A percentile compares a stretch with the other conserved stretches of the same genome.
These are phyloP conservation scores for Ophiostoma piceae DNA, from an alignment of 2,329 filamentous ascomycete species.

Conservation along the genomic window DNA sequence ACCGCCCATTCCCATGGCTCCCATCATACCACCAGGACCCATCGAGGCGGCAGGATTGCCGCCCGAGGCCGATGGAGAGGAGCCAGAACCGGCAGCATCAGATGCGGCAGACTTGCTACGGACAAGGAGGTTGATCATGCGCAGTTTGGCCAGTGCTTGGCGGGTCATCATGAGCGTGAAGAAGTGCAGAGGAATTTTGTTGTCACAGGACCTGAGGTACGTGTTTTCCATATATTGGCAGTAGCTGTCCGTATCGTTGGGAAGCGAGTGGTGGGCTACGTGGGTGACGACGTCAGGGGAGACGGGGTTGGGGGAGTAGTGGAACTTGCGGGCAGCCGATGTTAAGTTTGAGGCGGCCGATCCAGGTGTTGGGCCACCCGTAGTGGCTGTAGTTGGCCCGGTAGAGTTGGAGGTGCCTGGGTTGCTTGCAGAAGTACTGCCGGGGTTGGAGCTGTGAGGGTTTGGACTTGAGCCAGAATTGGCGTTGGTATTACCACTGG, in stretches of 20 bases:
- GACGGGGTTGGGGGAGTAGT: slow-evolving; percentile 35
- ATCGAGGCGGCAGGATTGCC: slow-evolving; percentile 28
- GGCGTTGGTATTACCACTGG: neutral
- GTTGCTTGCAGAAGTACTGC: slow-evolving; percentile 11
- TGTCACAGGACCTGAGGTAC: slow-evolving; percentile 53
- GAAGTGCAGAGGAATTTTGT: slow-evolving; percentile 54
- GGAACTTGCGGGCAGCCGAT: slow-evolving; percentile 30
- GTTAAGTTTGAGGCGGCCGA: slow-evolving; percentile 29
- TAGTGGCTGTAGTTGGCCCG: neutral
- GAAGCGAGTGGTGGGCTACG: slow-evolving; percentile 47
- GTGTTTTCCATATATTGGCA: slow-evolving; percentile 51
- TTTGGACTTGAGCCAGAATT: neutral
- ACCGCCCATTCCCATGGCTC: neutral
- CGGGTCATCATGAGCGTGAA: slow-evolving; percentile 56
- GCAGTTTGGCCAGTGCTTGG: slow-evolving; percentile 52
- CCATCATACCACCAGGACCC: slow-evolving; percentile 3
- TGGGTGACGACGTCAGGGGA: slow-evolving; percentile 43
- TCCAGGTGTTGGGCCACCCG: slow-evolving; percentile 29
- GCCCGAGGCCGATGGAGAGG: neutral
- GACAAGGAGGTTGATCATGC: slow-evolving; percentile 49
- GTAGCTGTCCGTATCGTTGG: slow-evolving; percentile 49
- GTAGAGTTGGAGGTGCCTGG: slow-evolving; percentile 20
- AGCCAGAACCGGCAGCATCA: slow-evolving; percentile 21
- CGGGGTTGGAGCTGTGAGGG: neutral
- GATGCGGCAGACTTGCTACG: slow-evolving; percentile 29